Evolutionary conservation across 2,329 filamentous ascomycete genomes (phyloP), one percentile per base, ranked within the genome.

Genomic region (Ilyonectria destructans): DNA sequence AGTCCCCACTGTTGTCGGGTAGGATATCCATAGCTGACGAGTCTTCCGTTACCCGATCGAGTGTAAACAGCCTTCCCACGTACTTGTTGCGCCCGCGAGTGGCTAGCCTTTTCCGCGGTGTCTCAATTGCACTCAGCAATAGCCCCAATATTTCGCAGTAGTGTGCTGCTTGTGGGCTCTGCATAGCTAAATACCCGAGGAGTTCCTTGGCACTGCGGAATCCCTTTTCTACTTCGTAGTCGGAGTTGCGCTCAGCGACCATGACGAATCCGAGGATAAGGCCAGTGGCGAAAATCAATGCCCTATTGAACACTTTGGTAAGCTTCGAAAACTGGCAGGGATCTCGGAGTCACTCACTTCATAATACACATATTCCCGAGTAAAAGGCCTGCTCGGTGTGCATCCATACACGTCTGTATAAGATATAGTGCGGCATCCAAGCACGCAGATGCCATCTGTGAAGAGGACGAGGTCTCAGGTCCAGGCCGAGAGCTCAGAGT

Each of bases 311-410:
- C 6, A 1, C 0, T 19, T 67, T 29, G 65, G 67, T 64, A 31
- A 13, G 33, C 21, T 13, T 35, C 7, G 5, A 29, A 5, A 1
- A 6, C 7, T 1, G 8, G 10, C 4, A 4, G 0, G 2, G 3
- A 37, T 10, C 9, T 15, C 33, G 2, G 13, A 15, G 3, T 33
- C 7, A 71, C 85, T 77, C 77, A 88, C 87, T 90, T 90, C 62
- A 90, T 78, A 6, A 90, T 85, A 45, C 86, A 87, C 88, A 90
- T 89, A 62, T 89, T 89, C 9, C 82, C 83, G 13, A 87, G 78
- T 0, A 89, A 74, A 1, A 86, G 58, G 0, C 80, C 78, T 2
- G 84, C 81, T 9, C 81, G 81, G 12, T 84, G 77, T 1, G 86
- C 83, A 61, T 88, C 84, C 21, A 82, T 72, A 57, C 87, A 89